A percentile compares a stretch with the other conserved stretches of the same genome.
Evolutionary conservation across 1,284 basidiomycete genomes (phyloP).

Genomic region (Rhodotorula sp.): DNA sequence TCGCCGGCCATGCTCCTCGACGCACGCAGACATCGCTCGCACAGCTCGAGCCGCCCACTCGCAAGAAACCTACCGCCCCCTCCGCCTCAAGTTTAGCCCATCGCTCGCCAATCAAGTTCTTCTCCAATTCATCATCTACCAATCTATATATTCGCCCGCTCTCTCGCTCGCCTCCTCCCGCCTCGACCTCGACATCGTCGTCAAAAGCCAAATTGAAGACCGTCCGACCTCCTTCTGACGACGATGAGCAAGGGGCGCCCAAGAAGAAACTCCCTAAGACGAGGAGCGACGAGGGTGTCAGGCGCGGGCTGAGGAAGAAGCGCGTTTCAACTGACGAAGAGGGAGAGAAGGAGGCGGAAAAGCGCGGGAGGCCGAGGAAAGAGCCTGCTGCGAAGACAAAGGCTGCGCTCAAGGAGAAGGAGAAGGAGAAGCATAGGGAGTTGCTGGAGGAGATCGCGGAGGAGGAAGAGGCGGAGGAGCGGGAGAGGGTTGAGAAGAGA

Average conservation of each 20-base stretch:
- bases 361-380: background rate
- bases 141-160: background rate
- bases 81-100: background rate
- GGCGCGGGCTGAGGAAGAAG: background rate
- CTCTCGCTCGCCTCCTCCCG: background rate
- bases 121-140: background rate
- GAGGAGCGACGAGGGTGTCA: slow-evolving; percentile 8
- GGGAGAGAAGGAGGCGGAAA: background rate
- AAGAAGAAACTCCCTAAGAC: slow-evolving; percentile 7
- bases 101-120: slow-evolving; percentile 1
- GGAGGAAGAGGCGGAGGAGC: background rate
- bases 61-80: background rate
- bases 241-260: background rate
- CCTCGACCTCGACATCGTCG: too few species aligned
- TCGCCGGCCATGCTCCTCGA: background rate
- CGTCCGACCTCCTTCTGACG: background rate
- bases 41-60: background rate
- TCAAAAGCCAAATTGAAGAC: background rate
- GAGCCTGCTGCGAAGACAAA: background rate
- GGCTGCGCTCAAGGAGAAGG: background rate
- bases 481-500: background rate
- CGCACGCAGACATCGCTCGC: background rate
- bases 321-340: too few species aligned
- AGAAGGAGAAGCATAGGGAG: background rate
- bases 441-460: background rate